phyloP scores from a whole-genome alignment of 2,329 filamentous ascomycete genomes.

The Sclerotinia subarctica region DNA sequence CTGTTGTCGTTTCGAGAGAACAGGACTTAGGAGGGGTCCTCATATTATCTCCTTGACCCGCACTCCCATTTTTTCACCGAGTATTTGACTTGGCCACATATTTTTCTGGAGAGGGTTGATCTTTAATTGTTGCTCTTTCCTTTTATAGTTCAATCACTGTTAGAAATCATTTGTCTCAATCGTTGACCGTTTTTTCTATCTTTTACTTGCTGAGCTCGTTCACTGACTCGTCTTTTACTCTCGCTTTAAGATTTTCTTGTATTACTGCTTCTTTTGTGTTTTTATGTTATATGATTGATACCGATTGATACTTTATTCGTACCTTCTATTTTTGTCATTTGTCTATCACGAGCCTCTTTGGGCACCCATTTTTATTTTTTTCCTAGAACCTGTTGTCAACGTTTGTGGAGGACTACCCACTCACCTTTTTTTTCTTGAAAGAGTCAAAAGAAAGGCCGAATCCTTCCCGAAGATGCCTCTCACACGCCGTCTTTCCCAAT shows the following conservation, averaged over 20 bases:
- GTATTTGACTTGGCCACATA: slow-evolving; percentile 8
- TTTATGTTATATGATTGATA: slow-evolving; percentile 13
- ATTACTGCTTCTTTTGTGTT: slow-evolving; percentile 11
- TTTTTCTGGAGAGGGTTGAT: slow-evolving; percentile 12
- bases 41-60: slow-evolving; percentile 12
- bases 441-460: slow-evolving; percentile 17
- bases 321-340: slow-evolving; percentile 12
- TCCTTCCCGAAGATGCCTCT: slow-evolving; percentile 18
- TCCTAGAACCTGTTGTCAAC: slow-evolving; percentile 9
- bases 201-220: slow-evolving; percentile 16
- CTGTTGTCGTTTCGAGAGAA: slow-evolving; percentile 7
- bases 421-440: background rate
- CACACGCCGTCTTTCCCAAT: slow-evolving; percentile 16
- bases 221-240: background rate
- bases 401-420: slow-evolving; percentile 16
- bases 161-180: slow-evolving; percentile 1
- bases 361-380: slow-evolving; percentile 16
- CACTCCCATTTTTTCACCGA: slow-evolving; percentile 14
- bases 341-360: slow-evolving; percentile 10
- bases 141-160: background rate
- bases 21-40: slow-evolving; percentile 6
- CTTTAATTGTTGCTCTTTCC: slow-evolving; percentile 4
- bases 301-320: slow-evolving; percentile 6
- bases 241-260: slow-evolving; percentile 2
- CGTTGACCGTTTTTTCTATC: slow-evolving; percentile 12